Percentiles rank a stretch among this genome's conserved stretches.
phyloP scores from a whole-genome alignment of 1,284 basidiomycete species.

The Sporisorium iseilematis-ciliati region DNA sequence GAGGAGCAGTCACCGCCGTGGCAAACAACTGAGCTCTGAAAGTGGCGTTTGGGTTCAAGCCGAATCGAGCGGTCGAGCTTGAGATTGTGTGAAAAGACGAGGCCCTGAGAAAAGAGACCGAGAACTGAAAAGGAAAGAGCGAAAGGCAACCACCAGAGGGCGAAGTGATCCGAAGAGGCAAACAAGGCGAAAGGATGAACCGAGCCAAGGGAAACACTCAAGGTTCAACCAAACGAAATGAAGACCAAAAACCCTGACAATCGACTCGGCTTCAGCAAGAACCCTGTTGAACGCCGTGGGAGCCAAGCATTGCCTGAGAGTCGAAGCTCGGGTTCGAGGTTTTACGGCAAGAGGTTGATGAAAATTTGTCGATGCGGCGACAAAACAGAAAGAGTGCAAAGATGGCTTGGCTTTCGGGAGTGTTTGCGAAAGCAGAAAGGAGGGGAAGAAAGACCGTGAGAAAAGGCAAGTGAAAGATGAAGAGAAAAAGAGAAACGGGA shows the following conservation, averaged over 20 bases:
- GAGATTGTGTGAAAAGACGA: no score
- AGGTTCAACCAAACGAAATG: constrained; percentile 25
- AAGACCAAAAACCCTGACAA: constrained; percentile 3
- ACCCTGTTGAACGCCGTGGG: constrained; percentile 1
- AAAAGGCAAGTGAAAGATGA: background rate
- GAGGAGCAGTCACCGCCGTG: no score
- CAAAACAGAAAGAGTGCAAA: background rate
- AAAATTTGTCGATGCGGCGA: constrained; percentile 5
- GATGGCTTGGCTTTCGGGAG: background rate
- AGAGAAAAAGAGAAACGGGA: no score
- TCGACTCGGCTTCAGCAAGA: background rate
- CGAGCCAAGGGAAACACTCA: constrained; percentile 14
- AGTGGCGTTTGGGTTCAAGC: no score
- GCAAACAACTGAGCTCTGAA: no score
- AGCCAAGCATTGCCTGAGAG: background rate
- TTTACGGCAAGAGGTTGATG: background rate
- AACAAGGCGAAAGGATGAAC: background rate
- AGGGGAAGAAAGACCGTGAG: background rate
- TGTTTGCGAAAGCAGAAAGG: no score
- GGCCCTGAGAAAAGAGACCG: no score
- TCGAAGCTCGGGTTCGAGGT: constrained; percentile 3
- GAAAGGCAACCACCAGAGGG: background rate
- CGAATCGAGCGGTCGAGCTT: no score
- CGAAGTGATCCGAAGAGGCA: background rate
- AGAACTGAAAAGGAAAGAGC: background rate